Evolutionary conservation across 306 rosid species (phyloP).

Genomic region (Canavalia gladiata): DNA sequence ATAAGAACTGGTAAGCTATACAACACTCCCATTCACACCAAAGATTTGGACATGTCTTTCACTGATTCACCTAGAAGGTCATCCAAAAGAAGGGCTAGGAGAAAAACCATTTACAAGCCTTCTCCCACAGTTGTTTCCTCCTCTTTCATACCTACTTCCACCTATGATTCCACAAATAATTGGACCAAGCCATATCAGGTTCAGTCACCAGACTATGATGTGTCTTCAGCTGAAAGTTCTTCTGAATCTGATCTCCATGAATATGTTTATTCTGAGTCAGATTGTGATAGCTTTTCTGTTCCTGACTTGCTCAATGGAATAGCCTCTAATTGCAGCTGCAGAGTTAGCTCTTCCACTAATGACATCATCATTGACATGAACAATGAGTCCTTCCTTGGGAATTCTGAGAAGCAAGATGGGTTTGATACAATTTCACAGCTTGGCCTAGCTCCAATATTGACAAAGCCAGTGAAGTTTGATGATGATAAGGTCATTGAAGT

Average conservation of each 20-base stretch:
- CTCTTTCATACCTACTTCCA: slow-evolving; percentile 46
- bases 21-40: slow-evolving; percentile 55
- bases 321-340: slow-evolving; percentile 62
- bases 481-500: slow-evolving; percentile 54
- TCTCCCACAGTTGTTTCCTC: slow-evolving; percentile 63
- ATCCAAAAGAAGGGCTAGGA: slow-evolving; percentile 66
- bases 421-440: slow-evolving; percentile 62
- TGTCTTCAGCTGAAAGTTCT: slow-evolving; percentile 62
- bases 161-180: slow-evolving; percentile 47
- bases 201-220: slow-evolving; percentile 65
- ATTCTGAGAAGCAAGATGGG: slow-evolving; percentile 54
- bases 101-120: slow-evolving; percentile 81
- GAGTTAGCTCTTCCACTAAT: slow-evolving; percentile 78
- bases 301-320: slow-evolving; percentile 62
- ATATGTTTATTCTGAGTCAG: slow-evolving; percentile 66
- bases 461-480: slow-evolving; percentile 64
- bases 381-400: slow-evolving; percentile 55
- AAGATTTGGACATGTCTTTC: slow-evolving; percentile 57
- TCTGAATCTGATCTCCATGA: slow-evolving; percentile 60
- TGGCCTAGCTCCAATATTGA: slow-evolving; percentile 70
- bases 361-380: slow-evolving; percentile 86
- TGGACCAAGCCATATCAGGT: slow-evolving; percentile 45
- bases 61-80: slow-evolving; percentile 76
- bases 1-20: slow-evolving; percentile 53
- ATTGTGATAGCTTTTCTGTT: slow-evolving; percentile 53